These are phyloP conservation scores for Fusarium decemcellulare DNA, from an alignment of 2,329 filamentous ascomycete species.

Conservation along the genomic window DNA sequence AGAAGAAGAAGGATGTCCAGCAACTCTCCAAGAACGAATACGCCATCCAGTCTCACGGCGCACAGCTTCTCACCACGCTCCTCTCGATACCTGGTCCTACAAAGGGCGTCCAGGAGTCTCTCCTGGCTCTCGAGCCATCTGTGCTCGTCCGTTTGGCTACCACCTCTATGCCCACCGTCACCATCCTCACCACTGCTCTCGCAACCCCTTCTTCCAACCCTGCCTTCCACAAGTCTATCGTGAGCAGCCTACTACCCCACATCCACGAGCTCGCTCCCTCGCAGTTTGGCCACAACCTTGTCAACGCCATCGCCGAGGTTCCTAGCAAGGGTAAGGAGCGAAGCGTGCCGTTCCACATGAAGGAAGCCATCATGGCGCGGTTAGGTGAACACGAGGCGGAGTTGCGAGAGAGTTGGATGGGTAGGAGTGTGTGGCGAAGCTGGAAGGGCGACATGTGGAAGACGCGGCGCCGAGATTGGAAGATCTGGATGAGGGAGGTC, in stretches of 20 bases:
- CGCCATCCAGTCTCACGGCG: slow-evolving; percentile 76
- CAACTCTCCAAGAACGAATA: slow-evolving; percentile 69
- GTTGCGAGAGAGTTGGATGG: slow-evolving; percentile 68
- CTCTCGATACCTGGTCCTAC: slow-evolving; percentile 80
- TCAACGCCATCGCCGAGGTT: slow-evolving; percentile 64
- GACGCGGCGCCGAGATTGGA: slow-evolving; percentile 67
- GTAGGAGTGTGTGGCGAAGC: slow-evolving; percentile 68
- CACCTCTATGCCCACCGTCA: slow-evolving; percentile 62
- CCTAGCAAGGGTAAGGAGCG: slow-evolving; percentile 65
- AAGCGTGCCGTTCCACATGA: slow-evolving; percentile 70
- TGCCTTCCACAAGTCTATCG: slow-evolving; percentile 69
- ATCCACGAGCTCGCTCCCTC: slow-evolving; percentile 62
- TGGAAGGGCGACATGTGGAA: slow-evolving; percentile 73
- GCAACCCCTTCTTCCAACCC: slow-evolving; percentile 63
- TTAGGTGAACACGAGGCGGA: slow-evolving; percentile 63
- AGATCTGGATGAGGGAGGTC: slow-evolving; percentile 68
- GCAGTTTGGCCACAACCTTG: slow-evolving; percentile 65
- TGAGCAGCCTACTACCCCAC: slow-evolving; percentile 62
- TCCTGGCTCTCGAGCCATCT: slow-evolving; percentile 71
- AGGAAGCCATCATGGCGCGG: slow-evolving; percentile 67
- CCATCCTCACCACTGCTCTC: slow-evolving; percentile 66
- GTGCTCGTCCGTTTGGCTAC: slow-evolving; percentile 76
- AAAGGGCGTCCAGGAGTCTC: slow-evolving; percentile 80
- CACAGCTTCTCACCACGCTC: slow-evolving; percentile 85
- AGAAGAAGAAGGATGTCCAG: slow-evolving; percentile 54